Evolutionary conservation across 305 asterid genomes (phyloP).

Genomic region (Fraxinus platypoda): DNA sequence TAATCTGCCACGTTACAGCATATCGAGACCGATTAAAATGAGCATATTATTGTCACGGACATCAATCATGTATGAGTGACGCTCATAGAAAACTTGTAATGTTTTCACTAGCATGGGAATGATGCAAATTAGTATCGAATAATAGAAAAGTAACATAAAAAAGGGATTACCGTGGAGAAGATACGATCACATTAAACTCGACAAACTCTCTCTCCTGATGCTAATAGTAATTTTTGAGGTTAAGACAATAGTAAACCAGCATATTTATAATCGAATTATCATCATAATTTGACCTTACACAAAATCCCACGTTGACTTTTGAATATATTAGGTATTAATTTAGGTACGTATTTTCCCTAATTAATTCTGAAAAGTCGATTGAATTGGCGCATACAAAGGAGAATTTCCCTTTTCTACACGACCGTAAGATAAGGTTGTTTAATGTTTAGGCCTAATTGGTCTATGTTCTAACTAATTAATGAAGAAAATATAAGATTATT

Average conservation of each 20-base stretch:
- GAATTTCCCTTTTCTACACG: neutral
- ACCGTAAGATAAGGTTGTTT: neutral
- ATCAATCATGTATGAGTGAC: neutral
- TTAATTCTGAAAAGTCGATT: neutral
- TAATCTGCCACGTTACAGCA: neutral
- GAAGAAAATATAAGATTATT: neutral
- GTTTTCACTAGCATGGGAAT: neutral
- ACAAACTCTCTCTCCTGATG: neutral
- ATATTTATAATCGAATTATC: neutral
- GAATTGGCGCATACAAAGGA: conserved; percentile 6
- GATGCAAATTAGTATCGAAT: neutral
- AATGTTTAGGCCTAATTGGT: neutral
- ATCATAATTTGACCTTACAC: conserved; percentile 13
- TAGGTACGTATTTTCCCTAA: conserved; percentile 26
- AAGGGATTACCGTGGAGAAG: neutral
- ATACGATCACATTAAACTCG: neutral
- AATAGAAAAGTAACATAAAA: neutral
- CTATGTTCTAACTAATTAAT: neutral
- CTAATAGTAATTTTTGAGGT: neutral
- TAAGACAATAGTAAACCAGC: neutral
- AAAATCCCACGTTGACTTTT: conserved; percentile 26
- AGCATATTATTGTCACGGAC: neutral
- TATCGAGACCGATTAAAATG: neutral
- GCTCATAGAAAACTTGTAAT: neutral
- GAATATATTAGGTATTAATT: conserved; percentile 31